Evolutionary conservation across 2,329 filamentous ascomycete species (phyloP).

Genomic region (Talaromyces sp.): DNA sequence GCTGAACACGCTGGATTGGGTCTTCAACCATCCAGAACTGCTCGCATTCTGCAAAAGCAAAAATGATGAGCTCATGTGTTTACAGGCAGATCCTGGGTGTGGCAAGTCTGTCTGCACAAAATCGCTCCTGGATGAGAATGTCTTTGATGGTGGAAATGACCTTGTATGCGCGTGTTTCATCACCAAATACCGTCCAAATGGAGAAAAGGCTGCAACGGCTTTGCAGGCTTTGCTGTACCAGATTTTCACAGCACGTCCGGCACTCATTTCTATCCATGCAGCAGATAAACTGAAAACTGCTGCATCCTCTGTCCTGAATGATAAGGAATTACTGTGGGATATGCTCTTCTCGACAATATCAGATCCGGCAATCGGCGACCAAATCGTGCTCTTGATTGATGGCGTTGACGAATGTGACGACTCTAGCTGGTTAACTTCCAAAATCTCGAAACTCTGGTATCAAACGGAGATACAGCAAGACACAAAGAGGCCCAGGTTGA

Average conservation of each 20-base stretch:
- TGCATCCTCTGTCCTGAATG: not conserved
- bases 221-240: not conserved
- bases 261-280: not conserved
- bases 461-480: not conserved
- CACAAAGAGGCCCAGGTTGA: not conserved
- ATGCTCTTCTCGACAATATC: not conserved
- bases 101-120: not conserved
- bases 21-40: not conserved
- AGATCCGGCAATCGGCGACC: not conserved
- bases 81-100: not conserved
- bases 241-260: not conserved
- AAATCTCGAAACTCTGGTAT: not conserved
- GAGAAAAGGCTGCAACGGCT: not conserved
- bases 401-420: not conserved
- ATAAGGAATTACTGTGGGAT: not conserved
- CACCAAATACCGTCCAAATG: not conserved
- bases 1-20: not conserved
- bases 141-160: not conserved
- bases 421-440: not conserved
- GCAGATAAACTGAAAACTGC: not conserved
- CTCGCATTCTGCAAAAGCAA: not conserved
- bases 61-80: not conserved
- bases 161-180: not conserved
- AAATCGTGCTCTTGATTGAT: not conserved
- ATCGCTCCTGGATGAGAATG: not conserved